Evolutionary conservation across 306 rosid genomes (phyloP), one percentile per base, ranked within the genome.

Genomic region (Lathyrus oleraceus): DNA sequence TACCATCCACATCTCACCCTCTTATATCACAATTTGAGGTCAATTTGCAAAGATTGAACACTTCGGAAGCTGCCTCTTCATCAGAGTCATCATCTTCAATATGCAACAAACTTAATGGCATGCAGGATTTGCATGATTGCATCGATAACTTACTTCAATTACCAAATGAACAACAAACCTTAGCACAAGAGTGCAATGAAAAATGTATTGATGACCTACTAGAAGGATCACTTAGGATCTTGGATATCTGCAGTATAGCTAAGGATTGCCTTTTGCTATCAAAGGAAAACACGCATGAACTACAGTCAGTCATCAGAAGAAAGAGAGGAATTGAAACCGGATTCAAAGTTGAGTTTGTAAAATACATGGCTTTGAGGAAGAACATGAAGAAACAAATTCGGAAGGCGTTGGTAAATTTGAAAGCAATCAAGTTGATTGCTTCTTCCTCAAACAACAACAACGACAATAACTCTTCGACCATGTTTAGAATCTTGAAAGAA

Each of bases 51-150:
- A 65, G 60, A 56, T 25, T 84, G 72, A 77, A 52, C 9, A 11
- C n/a, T 74, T 84, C 71, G n/a, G 76, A 84, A 67, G 25, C 73
- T 19, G 19, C 67, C 30, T 25, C 84, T 14, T 72, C 70, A 44
- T 72, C 70, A 44, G 40, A n/a, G 15, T 43, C 86, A 65, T 61
- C 77, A 30, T 54, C 80, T 40, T 71, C 75, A 4, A 39, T 76
- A 35, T n/a, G 56, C 66, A 60, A 73, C 20, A 80, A 69, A 49
- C 66, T 76, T 5, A 61, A 39, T 38, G 70, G 63, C 62, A 43
- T 73, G 73, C 72, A 59, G 74, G 82, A 80, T 27, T 76, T 83
- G 65, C 78, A 83, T 35, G 80, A 69, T 1, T 68, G 6, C 52
- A 43, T 42, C 4, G 72, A 69, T 38, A 63, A 59, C 45, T 64